Evolutionary conservation across 208 protist species (phyloP).

Genomic region (Strigomonas culicis): DNA sequence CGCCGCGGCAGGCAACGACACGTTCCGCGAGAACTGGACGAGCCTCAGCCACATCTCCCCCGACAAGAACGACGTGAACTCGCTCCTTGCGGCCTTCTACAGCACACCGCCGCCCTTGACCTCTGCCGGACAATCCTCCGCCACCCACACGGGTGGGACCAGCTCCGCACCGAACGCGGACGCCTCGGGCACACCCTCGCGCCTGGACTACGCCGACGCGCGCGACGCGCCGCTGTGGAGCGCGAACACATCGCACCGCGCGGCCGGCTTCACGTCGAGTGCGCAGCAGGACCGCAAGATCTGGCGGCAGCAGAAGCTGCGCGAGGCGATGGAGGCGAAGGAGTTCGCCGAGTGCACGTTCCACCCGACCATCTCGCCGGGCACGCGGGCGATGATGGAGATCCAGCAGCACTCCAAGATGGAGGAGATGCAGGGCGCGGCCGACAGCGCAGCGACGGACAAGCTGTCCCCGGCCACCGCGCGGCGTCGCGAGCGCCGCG

Average conservation of each 20-base stretch:
- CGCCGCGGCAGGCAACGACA: neutral
- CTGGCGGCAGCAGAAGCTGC: slow-evolving; percentile 22
- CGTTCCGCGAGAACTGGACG: slow-evolving; percentile 27
- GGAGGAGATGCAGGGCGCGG: neutral
- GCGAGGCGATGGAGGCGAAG: slow-evolving; percentile 33
- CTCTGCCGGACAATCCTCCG: neutral
- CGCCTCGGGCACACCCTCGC: too few species aligned
- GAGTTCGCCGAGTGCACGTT: slow-evolving; percentile 77
- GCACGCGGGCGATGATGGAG: slow-evolving; percentile 43
- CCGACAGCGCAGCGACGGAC: slow-evolving; percentile 1
- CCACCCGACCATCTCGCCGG: slow-evolving; percentile 56
- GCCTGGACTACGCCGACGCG: neutral
- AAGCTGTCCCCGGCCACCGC: neutral
- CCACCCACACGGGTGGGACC: too few species aligned
- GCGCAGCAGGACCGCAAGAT: slow-evolving; percentile 12
- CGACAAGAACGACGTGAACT: slow-evolving; percentile 28
- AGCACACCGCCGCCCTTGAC: slow-evolving; percentile 8
- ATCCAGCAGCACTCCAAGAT: slow-evolving; percentile 21
- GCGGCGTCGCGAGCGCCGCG: neutral
- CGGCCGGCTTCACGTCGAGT: neutral
- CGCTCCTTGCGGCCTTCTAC: slow-evolving; percentile 33
- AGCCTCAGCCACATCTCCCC: slow-evolving; percentile 39
- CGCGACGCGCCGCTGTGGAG: neutral
- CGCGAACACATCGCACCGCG: neutral
- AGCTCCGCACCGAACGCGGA: neutral